Base-by-base conservation (phyloP, 2,329 filamentous ascomycete species). In the Pseudocercospora crystallina region DNA sequence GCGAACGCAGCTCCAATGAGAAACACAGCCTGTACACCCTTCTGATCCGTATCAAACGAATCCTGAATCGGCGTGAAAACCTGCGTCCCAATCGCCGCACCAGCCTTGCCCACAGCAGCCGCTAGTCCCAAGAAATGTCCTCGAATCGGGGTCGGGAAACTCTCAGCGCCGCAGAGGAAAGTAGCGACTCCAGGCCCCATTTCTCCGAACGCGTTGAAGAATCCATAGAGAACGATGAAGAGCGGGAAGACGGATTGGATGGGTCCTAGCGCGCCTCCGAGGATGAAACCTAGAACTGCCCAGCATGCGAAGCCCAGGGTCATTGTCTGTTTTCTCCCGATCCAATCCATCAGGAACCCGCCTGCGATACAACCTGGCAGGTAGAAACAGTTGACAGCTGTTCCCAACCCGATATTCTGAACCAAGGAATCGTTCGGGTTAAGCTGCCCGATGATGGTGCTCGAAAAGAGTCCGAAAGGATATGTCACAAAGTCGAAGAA, bases 381-480 rank as follows among this genome's bases (percentile, higher is more conserved):
- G 69, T 94, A 95, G 70, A 96, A 96, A 54, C 89, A 73, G 68
- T 94, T 95, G 74, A 94, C 83, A 31, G 95, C 80, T 0, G 87
- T 90, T 65, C 89, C 90, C 88, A 89, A 95, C 33, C 89, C 90
- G 54, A 95, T 90, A n/a, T 84, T 74, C 54, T 86, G 87, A 61
- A 88, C 90, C 2, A 95, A 73, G 0, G 85, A 79, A 0, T 82
- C 47, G 12, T 59, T 44, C 77, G 3, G 67, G 9, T 82, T 82
- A 35, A 90, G 79, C 53, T 82, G 84, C 34, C 74, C 69, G 0
- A 94, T 73, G 61, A 95, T 92, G 2, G 84, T 80, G 1, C 85
- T 85, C 0, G 86, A 87, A 73, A 94, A 96, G 62, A 95, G 89
- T 43, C 86, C 80, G 66, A 96, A 95, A 0, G 87, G 85, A 45